Base-by-base conservation (phyloP, 768 basidiomycete species). In the Amyloporia xantha region DNA sequence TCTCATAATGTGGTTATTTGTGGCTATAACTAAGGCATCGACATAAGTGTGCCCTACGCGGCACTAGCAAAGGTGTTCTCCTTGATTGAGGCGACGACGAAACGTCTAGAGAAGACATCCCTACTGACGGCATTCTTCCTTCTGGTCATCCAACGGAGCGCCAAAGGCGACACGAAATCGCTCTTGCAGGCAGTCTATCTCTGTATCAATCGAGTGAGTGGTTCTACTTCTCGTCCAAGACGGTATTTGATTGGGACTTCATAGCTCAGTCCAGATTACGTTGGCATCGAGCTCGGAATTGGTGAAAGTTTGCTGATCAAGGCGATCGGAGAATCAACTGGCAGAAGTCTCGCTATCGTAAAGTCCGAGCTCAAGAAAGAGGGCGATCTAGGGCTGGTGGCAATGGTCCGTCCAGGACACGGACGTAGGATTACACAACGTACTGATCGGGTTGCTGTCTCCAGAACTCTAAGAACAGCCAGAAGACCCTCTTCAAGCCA, bases 301-400 rank as follows among this genome's bases (percentile, higher is more conserved):
- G 96, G 95, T 15, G 96, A 99, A 65, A 90, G 86, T 55, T 69
- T 98, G 17, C 75, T 99, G 30, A 79, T 96, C 62, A 98, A 97
- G 61, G 93, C 96, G 13, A 98, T 99, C 52, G 86, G 81, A 35
- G 89, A 96, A 63, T 91, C 91, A 3, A 95, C 93, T 0, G 96
- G 95, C n/a, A 78, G 96, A 49, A 91, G 83, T 55, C 65, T 81
- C 33, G 73, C 81, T 2, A 74, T 84, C 38, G 80, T 99, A 59
- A 98, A 97, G 62, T 79, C 84, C 4, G 95, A 97, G 59, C 73
- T 97, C 53, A 91, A 93, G 76, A 89, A 82, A 62, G 91, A 93
- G 61, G 96, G 96, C 30, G 96, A 99, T 62, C 72, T 99, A 5
- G 96, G 96, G 6, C 73, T 94, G 24, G 95, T 99, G 1, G 96